Evolutionary conservation across 2,329 filamentous ascomycete genomes (phyloP).

Genomic region (Alternaria brassicicola): DNA sequence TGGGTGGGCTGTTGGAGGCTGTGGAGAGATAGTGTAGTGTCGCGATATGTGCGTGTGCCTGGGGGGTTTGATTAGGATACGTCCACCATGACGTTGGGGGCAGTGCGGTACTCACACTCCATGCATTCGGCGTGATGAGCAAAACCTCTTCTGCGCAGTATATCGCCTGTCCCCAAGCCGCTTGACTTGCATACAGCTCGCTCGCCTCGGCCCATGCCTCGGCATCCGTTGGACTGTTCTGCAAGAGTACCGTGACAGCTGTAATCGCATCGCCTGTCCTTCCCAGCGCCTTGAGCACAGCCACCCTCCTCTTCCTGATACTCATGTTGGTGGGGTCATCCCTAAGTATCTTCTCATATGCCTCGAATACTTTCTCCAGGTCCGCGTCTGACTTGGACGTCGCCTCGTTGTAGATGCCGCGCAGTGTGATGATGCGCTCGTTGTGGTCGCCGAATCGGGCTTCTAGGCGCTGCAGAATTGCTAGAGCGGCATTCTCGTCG

Average conservation of each 20-base stretch:
- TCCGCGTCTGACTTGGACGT: constrained; percentile 69
- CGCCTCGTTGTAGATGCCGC: constrained; percentile 84
- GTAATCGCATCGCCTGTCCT: constrained; percentile 74
- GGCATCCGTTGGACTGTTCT: constrained; percentile 84
- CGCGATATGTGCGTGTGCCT: constrained; percentile 86
- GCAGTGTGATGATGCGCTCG: constrained; percentile 83
- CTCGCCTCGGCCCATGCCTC: constrained; percentile 93
- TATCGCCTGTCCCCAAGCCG: constrained; percentile 80
- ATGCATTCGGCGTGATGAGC: constrained; percentile 85
- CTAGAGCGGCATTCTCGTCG: constrained; percentile 77
- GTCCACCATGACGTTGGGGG: neutral
- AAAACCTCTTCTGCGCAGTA: constrained; percentile 91
- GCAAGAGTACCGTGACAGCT: constrained; percentile 75
- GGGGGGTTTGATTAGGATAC: constrained; percentile 4
- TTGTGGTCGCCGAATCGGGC: constrained; percentile 82
- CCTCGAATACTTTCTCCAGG: constrained; percentile 71
- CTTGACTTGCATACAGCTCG: constrained; percentile 82
- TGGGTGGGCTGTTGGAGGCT: constrained; percentile 32
- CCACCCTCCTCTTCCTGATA: constrained; percentile 81
- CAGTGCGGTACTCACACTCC: constrained; percentile 72
- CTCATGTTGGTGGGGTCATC: constrained; percentile 82
- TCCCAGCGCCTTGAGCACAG: constrained; percentile 76
- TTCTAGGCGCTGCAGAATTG: constrained; percentile 76
- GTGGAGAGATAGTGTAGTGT: constrained; percentile 78
- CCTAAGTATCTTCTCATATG: constrained; percentile 77